Percentiles rank a stretch among this genome's conserved stretches.
Evolutionary conservation across 495 filamentous ascomycete genomes (phyloP).

Genomic region (Aspergillus funiculosus): DNA sequence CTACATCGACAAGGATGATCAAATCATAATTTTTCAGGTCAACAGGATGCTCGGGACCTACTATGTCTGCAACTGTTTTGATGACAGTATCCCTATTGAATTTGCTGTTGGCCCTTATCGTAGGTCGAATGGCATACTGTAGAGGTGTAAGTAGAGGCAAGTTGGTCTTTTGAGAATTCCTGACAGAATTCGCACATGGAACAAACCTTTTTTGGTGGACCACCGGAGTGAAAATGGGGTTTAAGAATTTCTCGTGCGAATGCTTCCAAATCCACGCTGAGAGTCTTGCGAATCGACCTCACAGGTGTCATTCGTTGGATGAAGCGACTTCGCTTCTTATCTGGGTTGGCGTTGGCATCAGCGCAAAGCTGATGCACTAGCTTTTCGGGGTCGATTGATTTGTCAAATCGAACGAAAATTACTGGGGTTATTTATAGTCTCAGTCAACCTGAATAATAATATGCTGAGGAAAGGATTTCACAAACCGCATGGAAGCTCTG

Average conservation of each 20-base stretch:
- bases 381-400: slow-evolving; percentile 72
- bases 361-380: slow-evolving; percentile 70
- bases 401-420: slow-evolving; percentile 38
- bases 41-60: slow-evolving; percentile 69
- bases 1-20: slow-evolving; percentile 82
- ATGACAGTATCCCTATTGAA: slow-evolving; percentile 74
- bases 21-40: slow-evolving; percentile 76
- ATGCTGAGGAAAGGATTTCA: slow-evolving; percentile 50
- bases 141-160: neutral
- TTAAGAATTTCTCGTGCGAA: slow-evolving; percentile 65
- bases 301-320: slow-evolving; percentile 84
- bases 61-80: slow-evolving; percentile 63
- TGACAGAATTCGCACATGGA: neutral
- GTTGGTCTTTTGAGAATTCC: too few species aligned
- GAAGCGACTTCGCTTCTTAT: slow-evolving; percentile 61
- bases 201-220: slow-evolving; percentile 44
- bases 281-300: slow-evolving; percentile 67
- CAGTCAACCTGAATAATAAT: slow-evolving; percentile 30
- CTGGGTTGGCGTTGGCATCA: slow-evolving; percentile 50
- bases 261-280: slow-evolving; percentile 65
- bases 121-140: slow-evolving; percentile 90
- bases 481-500: slow-evolving; percentile 74
- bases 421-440: slow-evolving; percentile 30
- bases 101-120: slow-evolving; percentile 68
- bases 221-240: slow-evolving; percentile 62